Evolutionary conservation across 2,329 filamentous ascomycete species (phyloP).

Genomic region (Phialophora tarda): DNA sequence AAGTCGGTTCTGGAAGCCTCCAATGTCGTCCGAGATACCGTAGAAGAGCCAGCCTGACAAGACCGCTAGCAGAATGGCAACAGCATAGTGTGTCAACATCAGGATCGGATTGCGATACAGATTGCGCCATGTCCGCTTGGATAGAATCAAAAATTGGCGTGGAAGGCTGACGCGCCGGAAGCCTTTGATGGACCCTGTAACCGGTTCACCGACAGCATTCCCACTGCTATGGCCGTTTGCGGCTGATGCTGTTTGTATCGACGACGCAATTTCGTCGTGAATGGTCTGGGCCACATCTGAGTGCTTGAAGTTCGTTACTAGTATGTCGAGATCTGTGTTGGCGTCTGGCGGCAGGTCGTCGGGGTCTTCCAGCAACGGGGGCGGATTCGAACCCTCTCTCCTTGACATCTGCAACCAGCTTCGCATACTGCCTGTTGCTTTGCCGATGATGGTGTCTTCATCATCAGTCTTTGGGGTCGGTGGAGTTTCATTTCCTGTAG

Average conservation of each 20-base stretch:
- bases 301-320: conserved; percentile 75
- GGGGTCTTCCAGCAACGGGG: conserved; percentile 72
- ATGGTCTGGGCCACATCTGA: conserved; percentile 79
- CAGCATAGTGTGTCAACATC: conserved; percentile 98
- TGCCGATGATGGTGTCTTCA: conserved; percentile 58
- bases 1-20: conserved; percentile 95
- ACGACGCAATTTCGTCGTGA: conserved; percentile 76
- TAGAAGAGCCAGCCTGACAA: conserved; percentile 97
- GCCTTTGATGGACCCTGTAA: conserved; percentile 67
- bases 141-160: conserved; percentile 87
- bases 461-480: conserved; percentile 68
- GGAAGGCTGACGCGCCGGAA: conserved; percentile 80
- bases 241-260: conserved; percentile 66
- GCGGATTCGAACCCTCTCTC: conserved; percentile 60
- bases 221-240: conserved; percentile 71
- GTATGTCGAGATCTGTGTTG: conserved; percentile 77
- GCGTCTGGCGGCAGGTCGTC: conserved; percentile 66
- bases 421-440: conserved; percentile 50
- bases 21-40: conserved; percentile 91
- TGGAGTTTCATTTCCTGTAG: conserved; percentile 54
- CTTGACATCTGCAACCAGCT: conserved; percentile 66
- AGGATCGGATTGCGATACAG: conserved; percentile 96
- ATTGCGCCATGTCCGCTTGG: conserved; percentile 92
- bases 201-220: conserved; percentile 49
- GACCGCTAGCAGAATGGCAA: conserved; percentile 90